These are phyloP conservation scores for Tothia fuscella DNA, from an alignment of 2,329 filamentous ascomycete genomes.

Conservation along the genomic window DNA sequence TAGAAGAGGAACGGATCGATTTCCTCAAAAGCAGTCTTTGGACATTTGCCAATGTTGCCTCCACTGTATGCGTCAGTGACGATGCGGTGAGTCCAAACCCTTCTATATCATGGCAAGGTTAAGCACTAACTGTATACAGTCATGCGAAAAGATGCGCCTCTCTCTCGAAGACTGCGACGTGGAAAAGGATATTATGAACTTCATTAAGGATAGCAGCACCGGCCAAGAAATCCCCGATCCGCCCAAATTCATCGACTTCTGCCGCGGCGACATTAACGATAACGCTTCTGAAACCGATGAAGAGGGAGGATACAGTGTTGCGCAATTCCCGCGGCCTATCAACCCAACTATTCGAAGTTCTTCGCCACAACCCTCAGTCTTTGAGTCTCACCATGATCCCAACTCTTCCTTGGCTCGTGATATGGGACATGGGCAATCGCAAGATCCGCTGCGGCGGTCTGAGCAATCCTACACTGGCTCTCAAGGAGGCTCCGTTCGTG, in stretches of 20 bases:
- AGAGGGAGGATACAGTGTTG: conserved; percentile 83
- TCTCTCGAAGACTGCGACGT: conserved; percentile 94
- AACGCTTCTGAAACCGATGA: conserved; percentile 72
- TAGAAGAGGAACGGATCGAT: conserved; percentile 92
- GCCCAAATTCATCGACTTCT: conserved; percentile 98
- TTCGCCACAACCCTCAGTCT: conserved; percentile 87
- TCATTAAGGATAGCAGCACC: conserved; percentile 82
- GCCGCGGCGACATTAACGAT: conserved; percentile 73
- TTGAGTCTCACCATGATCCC: conserved; percentile 83
- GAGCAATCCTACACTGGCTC: conserved; percentile 1
- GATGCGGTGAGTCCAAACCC: conserved; percentile 48
- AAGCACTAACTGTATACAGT: conserved; percentile 27
- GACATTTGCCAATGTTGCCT: conserved; percentile 95
- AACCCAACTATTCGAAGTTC: conserved; percentile 94
- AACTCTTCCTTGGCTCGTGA: conserved; percentile 60
- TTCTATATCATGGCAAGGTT: not conserved
- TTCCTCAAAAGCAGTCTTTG: conserved; percentile 96
- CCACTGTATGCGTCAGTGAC: conserved; percentile 94
- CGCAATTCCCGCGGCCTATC: conserved; percentile 88
- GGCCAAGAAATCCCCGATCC: conserved; percentile 96
- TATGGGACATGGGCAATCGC: conserved; percentile 33
- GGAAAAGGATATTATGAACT: conserved; percentile 80
- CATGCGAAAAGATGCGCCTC: conserved; percentile 90
- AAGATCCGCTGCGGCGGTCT: conserved; percentile 7
- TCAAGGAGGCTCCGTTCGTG: conserved; percentile 1